A percentile compares a stretch with the other conserved stretches of the same genome.
phyloP scores from a whole-genome alignment of 805 yeast species.

The Teunomyces atbi region DNA sequence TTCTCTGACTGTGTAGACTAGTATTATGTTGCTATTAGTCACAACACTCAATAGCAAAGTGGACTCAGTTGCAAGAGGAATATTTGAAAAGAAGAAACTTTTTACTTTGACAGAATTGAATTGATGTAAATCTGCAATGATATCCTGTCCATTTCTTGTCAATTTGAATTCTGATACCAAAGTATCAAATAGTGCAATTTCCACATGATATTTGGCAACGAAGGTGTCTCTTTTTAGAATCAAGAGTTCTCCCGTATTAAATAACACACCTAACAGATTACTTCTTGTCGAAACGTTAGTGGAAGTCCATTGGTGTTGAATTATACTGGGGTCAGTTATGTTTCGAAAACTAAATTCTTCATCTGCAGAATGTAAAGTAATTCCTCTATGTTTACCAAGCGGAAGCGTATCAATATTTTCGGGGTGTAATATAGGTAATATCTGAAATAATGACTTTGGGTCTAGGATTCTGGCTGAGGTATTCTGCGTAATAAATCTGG shows the following conservation, averaged over 20 bases:
- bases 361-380: conserved; percentile 25
- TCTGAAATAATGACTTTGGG: conserved; percentile 24
- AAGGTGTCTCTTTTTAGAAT: conserved; percentile 27
- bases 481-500: conserved; percentile 23
- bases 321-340: conserved; percentile 32
- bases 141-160: conserved; percentile 17
- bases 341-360: conserved; percentile 29
- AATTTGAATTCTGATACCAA: conserved; percentile 22
- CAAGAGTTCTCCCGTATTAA: conserved; percentile 38
- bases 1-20: conserved; percentile 12
- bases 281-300: conserved; percentile 21
- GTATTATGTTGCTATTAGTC: conserved; percentile 16
- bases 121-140: conserved; percentile 19
- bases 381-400: conserved; percentile 26
- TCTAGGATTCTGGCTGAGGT: conserved; percentile 14
- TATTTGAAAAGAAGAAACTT: conserved; percentile 24
- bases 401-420: conserved; percentile 29
- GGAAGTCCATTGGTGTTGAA: conserved; percentile 36
- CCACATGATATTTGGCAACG: conserved; percentile 22
- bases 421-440: conserved; percentile 23
- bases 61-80: conserved; percentile 7
- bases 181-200: conserved; percentile 25
- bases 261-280: conserved; percentile 31
- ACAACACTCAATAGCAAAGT: conserved; percentile 9
- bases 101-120: conserved; percentile 23